These are phyloP conservation scores for Tripidium arundinaceum DNA, from an alignment of 202 grass and related monocot genomes.

Conservation along the genomic window DNA sequence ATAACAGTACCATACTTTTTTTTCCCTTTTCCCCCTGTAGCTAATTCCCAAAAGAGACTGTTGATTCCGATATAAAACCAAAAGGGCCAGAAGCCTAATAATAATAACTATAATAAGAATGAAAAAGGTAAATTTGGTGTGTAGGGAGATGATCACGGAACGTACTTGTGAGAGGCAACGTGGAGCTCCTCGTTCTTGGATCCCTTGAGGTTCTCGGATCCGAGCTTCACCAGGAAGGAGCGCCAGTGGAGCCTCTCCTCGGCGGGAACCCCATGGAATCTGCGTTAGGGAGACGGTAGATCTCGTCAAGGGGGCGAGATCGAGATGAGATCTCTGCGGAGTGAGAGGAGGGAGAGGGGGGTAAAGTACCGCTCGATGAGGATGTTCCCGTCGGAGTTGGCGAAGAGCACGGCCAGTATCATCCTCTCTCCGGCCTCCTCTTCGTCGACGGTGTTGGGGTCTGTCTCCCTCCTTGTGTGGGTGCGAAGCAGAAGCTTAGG, in stretches of 20 bases:
- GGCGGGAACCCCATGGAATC: conserved; percentile 90
- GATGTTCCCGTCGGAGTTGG: conserved; percentile 95
- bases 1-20: too few relatives aligned
- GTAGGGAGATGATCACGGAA: background rate
- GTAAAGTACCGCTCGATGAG: conserved; percentile 70
- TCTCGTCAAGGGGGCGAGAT: conserved; percentile 26
- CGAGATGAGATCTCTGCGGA: background rate
- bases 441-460: background rate
- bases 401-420: conserved; percentile 96
- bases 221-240: conserved; percentile 89
- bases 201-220: conserved; percentile 88
- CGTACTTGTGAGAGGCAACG: conserved; percentile 92
- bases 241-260: conserved; percentile 98
- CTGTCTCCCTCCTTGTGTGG: background rate
- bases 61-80: background rate
- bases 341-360: too few relatives aligned
- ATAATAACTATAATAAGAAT: background rate
- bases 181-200: conserved; percentile 87
- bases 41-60: background rate
- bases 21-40: too few relatives aligned
- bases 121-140: background rate
- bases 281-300: conserved; percentile 22
- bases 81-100: background rate
- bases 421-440: conserved; percentile 25
- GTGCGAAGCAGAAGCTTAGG: background rate